Conservation (phyloP, 2,329 filamentous ascomycete genomes). For the Botryosphaeria agaves region DNA sequence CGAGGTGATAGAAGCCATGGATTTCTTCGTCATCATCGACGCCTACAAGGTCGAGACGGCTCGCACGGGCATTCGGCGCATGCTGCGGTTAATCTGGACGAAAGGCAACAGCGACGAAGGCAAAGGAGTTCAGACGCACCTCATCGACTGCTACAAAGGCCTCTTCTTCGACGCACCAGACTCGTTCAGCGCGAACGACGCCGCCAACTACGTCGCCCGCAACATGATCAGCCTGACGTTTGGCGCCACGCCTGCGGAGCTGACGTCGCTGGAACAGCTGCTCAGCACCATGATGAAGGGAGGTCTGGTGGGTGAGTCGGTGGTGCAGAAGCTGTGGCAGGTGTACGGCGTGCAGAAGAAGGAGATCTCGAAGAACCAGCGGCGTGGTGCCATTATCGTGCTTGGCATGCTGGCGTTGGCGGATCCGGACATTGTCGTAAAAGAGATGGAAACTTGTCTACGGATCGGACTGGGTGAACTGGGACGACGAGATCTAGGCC, state of each 20-base stretch:
- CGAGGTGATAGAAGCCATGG: conserved; percentile 97
- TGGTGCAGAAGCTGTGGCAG: conserved; percentile 89
- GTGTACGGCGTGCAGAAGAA: conserved; percentile 89
- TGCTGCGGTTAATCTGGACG: conserved; percentile 96
- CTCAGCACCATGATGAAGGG: conserved; percentile 96
- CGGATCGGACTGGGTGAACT: conserved; percentile 71
- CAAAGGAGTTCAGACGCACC: conserved; percentile 89
- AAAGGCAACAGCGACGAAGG: conserved; percentile 99
- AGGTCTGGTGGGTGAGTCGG: conserved; percentile 67
- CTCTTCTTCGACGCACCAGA: conserved; percentile 94
- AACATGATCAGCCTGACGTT: conserved; percentile 99
- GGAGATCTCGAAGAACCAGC: conserved; percentile 81
- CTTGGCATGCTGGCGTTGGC: conserved; percentile 92
- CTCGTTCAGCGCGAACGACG: conserved; percentile 71
- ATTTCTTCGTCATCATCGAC: conserved; percentile 90
- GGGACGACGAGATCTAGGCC: conserved; percentile 65
- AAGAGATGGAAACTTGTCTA: conserved; percentile 88
- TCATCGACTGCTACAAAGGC: conserved; percentile 91
- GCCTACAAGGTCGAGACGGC: conserved; percentile 93
- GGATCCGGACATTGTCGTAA: conserved; percentile 80
- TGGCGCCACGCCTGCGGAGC: conserved; percentile 80
- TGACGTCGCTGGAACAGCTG: conserved; percentile 89
- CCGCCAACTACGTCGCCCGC: conserved; percentile 85
- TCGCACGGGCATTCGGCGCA: conserved; percentile 78
- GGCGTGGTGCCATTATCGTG: conserved; percentile 86